Evolutionary conservation across 805 yeast genomes (phyloP), one percentile per base, ranked within the genome.

Genomic region (Zygosaccharomyces siamensis): DNA sequence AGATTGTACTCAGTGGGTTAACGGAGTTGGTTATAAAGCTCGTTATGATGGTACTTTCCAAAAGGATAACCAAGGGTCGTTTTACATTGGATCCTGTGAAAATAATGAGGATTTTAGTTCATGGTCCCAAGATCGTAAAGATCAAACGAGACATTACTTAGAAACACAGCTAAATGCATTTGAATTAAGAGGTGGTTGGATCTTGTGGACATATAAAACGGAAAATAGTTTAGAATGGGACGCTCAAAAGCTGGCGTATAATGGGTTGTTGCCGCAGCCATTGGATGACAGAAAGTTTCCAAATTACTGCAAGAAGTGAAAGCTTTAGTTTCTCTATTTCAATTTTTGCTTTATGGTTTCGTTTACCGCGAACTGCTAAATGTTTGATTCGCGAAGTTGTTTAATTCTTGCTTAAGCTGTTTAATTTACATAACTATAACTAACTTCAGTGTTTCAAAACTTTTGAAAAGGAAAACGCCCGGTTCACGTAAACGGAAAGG

Each of bases 191-290:
- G 77, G 74, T 31, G 98, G 98, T 28, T 90, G 97, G 97, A 78
- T 88, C 49, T 84, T 86, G 74, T 90, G 97, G 97, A 80, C 84
- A 66, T 89, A 88, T 84, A 90, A 89, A 75, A 86, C 96, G 24
- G 97, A 90, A 70, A 69, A 69, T 56, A 73, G 87, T 18, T 65
- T 84, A 47, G 97, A 90, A 66, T 90, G 97, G 97, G 96, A 87
- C 69, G 76, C 86, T 72, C 73, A 75, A 59, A 71, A 72, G 54
- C 76, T 90, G 58, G 67, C 78, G 18, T 72, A 67, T 16, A 66
- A 77, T 47, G 83, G 80, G 24, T 63, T 88, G 35, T 83, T 90
- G 77, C 97, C 97, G 41, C 84, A 79, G 66, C 97, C 97, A 24
- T 71, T 89, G 37, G 65, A 71, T 47, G 81, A 73, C 56, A 81